A percentile compares a stretch with the other conserved stretches of the same genome.
These are phyloP conservation scores for button mushroom (Agaricus bisporus) DNA, from an alignment of 768 basidiomycete species.

Conservation along the genomic window DNA sequence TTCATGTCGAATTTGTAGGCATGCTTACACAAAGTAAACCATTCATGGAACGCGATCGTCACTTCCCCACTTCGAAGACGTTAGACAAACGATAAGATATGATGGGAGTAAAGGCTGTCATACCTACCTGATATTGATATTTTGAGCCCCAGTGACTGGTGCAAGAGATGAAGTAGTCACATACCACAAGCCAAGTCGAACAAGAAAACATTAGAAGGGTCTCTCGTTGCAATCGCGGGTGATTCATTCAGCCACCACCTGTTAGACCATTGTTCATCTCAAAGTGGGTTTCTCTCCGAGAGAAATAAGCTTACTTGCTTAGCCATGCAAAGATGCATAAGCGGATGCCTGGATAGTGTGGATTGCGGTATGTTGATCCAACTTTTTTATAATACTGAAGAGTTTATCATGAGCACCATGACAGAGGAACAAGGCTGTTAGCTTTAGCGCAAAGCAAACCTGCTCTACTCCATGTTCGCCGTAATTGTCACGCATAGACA, in stretches of 20 bases:
- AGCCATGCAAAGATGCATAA: slow-evolving; percentile 49
- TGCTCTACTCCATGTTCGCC: slow-evolving; percentile 48
- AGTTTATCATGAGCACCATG: neutral
- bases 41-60: slow-evolving; percentile 52
- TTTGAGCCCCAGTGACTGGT: neutral
- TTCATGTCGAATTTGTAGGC: slow-evolving; percentile 14
- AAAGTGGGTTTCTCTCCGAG: neutral
- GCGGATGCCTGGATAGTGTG: slow-evolving; percentile 63
- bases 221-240: slow-evolving; percentile 10
- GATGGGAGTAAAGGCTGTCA: neutral
- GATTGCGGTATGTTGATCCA: slow-evolving; percentile 64
- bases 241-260: slow-evolving; percentile 35
- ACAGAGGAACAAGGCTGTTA: neutral
- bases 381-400: slow-evolving; percentile 58
- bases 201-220: slow-evolving; percentile 26
- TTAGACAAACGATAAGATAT: neutral
- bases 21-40: slow-evolving; percentile 41
- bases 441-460: slow-evolving; percentile 24
- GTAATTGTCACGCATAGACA: slow-evolving; percentile 36
- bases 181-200: slow-evolving; percentile 57
- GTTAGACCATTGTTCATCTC: neutral
- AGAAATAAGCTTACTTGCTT: slow-evolving; percentile 30
- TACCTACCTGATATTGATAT: slow-evolving; percentile 20
- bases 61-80: slow-evolving; percentile 49
- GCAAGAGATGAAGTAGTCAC: slow-evolving; percentile 18